Base-by-base conservation (phyloP, 2,329 filamentous ascomycete genomes). In the Cladosporium sp. region DNA sequence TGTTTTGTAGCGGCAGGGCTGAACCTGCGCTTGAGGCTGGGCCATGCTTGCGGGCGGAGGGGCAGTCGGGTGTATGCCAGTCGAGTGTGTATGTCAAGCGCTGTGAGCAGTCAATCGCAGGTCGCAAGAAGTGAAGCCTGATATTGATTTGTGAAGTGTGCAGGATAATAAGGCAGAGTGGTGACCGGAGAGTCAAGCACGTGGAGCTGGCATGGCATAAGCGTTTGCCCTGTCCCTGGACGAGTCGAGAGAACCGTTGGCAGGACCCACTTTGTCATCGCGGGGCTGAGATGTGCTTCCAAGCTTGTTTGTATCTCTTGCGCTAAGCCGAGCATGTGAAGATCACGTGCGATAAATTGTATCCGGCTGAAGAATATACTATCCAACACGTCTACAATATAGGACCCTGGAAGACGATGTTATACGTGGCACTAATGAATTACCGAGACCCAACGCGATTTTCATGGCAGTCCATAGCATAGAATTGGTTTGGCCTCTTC, bases 1-100 rank as follows among this genome's bases (percentile, higher is more conserved):
- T 7, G 96, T 97, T 83, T 98, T 99, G 85, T 99, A 99, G 72
- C 93, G 88, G 79, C 94, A 99, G 73, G 95, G 93, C 80, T 98
- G 93, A 69, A 98, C 88, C 78, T 93, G 89, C 26, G 76, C 71
- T 69, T 75, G 72, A 61, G 69, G 68, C 64, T 70, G 70, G 6
- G 63, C 54, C 60, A 63, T 63, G 49, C 6, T 53, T 32, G 54
- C 32, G 30, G 21, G 30, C 30, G 54, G n/a, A 30, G 51, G 51
- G 28, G 18, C 16, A 16, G 51, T 32, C 28, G 28, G 51, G 28
- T 23, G 51, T 11, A n/a, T 18, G 16, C 28, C 51, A 54, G 51
- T 32, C 26, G 51, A 14, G 30, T 26, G 25, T 32, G 16, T 32
- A 21, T 54, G 51, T 32, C 28, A 54, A 54, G 51, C 39, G n/a